These are phyloP conservation scores for Podospora pseudocomata DNA, from an alignment of 495 filamentous ascomycete species.

Conservation along the genomic window DNA sequence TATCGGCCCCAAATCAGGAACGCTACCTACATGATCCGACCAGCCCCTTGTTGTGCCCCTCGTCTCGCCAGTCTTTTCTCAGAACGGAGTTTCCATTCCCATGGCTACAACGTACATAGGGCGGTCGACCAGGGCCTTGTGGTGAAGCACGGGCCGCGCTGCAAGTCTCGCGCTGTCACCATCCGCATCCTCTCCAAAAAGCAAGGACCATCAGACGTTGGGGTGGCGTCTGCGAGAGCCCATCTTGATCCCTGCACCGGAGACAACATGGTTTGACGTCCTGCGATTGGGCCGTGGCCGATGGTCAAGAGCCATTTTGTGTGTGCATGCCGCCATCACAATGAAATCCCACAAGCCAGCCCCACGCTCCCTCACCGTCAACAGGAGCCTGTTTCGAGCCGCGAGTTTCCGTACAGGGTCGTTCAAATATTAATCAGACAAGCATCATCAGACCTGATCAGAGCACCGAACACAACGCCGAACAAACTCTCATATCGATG, in stretches of 20 bases:
- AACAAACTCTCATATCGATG: background rate
- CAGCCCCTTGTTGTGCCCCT: background rate
- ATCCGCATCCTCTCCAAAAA: slow-evolving; percentile 2
- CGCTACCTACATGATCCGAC: background rate
- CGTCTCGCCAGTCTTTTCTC: background rate
- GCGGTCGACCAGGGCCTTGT: background rate
- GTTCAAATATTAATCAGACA: background rate
- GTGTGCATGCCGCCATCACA: background rate
- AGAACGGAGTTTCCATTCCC: slow-evolving; percentile 5
- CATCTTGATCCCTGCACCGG: slow-evolving; percentile 21
- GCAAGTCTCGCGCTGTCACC: slow-evolving; percentile 1
- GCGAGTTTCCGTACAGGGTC: background rate
- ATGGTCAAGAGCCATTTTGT: slow-evolving; percentile 6
- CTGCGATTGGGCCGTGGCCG: background rate
- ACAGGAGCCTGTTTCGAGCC: slow-evolving; percentile 7
- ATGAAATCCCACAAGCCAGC: background rate
- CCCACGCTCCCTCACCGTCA: background rate
- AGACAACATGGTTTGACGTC: slow-evolving; percentile 2
- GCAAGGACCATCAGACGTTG: slow-evolving; percentile 25
- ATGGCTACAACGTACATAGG: background rate
- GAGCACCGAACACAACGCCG: background rate
- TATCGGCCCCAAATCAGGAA: background rate
- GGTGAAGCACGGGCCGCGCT: slow-evolving; percentile 3
- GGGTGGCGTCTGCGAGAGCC: slow-evolving; percentile 24
- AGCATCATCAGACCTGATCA: background rate